Percentiles rank a stretch among this genome's conserved stretches.
phyloP scores from a whole-genome alignment of 2,329 filamentous ascomycete genomes.

The Botrytis pseudocinerea region DNA sequence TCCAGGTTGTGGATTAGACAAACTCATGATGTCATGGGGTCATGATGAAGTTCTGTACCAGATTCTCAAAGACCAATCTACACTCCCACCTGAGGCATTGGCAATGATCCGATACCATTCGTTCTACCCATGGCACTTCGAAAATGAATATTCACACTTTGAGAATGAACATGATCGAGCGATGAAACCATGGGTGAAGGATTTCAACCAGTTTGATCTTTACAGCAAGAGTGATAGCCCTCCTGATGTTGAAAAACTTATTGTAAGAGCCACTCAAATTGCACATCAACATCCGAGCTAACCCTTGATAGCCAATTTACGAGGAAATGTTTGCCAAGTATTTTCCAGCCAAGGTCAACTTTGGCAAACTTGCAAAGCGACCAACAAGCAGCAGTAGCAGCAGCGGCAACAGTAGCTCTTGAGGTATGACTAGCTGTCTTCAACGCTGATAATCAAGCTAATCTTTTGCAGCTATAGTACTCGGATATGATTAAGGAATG shows the following conservation, averaged over 20 bases:
- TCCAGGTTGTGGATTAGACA: conserved; percentile 77
- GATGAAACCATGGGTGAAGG: conserved; percentile 55
- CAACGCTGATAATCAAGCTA: background rate
- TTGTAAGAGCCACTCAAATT: conserved; percentile 49
- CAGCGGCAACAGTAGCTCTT: background rate
- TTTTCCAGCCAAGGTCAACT: background rate
- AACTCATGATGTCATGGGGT: conserved; percentile 88
- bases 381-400: background rate
- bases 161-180: conserved; percentile 76
- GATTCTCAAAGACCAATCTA: conserved; percentile 79
- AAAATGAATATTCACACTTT: conserved; percentile 76
- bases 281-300: conserved; percentile 18
- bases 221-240: conserved; percentile 89
- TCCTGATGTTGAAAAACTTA: conserved; percentile 73
- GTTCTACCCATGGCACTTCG: conserved; percentile 89
- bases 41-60: conserved; percentile 88
- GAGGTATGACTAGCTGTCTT: background rate
- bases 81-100: conserved; percentile 75
- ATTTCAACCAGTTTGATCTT: conserved; percentile 88
- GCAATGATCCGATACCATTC: conserved; percentile 93
- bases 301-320: conserved; percentile 47
- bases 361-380: background rate
- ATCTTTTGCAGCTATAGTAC: background rate
- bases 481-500: background rate
- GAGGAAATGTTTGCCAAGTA: background rate